Base-by-base conservation (phyloP, 192 early-diverging fungal species). In the Mortierella hygrophila region DNA sequence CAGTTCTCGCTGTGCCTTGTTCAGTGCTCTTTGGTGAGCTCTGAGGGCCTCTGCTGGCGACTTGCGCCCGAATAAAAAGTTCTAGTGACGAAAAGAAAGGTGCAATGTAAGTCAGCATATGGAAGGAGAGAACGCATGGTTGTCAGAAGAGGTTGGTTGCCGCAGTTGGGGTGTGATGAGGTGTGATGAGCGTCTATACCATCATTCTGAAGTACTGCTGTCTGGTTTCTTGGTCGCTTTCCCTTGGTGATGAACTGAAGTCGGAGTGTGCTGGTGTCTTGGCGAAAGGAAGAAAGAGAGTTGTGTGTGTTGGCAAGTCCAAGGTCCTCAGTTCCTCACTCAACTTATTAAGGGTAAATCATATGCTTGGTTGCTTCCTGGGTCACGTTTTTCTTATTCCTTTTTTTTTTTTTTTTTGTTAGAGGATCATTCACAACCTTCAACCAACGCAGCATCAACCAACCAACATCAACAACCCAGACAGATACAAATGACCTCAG, bases 41-140 rank as follows among this genome's bases (percentile, higher is more conserved):
- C 97, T 96, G 78, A 99, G 92, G 84, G 96, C 89, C 88, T 99
- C 98, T 68, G 94, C 94, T 0, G 98, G 97, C 9, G 98, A 96
- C 88, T 96, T 93, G 72, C 93, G 92, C 38, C 95, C 95, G 91
- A 96, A 95, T 37, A 96, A 86, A 82, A 93, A 92, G 76, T 94
- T 91, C 88, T 93, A 87, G 15, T 13, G 65, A 15, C 35, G 2
- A 20, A 26, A 26, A 44, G n/a, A 21, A 82, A 63, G 26, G 13
- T 15, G 11, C 60, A 26, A 29, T 65, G 60, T 3, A 23, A 26
- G 60, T 65, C 11, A 65, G 11, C 3, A 32, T 3, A 32, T 32
- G 26, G 29, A 15, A 65, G 11, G n/a, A 65, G 10, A 3, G 26
- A 65, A 15, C 32, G 60, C 10, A 29, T 65, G 26, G 60, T 23